phyloP scores from a whole-genome alignment of 805 yeast genomes.

The Candida railenensis region DNA sequence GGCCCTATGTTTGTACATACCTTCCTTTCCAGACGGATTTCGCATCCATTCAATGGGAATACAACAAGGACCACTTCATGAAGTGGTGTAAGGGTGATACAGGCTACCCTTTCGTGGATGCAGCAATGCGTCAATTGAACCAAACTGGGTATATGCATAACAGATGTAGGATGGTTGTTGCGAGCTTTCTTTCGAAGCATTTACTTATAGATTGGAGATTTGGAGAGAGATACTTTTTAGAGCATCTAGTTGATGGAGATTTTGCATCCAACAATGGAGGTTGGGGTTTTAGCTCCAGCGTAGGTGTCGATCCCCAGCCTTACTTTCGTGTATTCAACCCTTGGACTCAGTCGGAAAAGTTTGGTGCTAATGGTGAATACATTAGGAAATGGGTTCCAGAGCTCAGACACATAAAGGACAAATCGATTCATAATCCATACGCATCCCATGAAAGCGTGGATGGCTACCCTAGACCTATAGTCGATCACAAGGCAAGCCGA shows the following conservation, averaged over 20 bases:
- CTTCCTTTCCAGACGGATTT: conserved; percentile 47
- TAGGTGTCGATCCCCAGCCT: conserved; percentile 57
- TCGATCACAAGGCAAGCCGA: conserved; percentile 39
- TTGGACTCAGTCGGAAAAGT: conserved; percentile 46
- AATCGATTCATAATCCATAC: conserved; percentile 36
- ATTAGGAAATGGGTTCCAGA: conserved; percentile 54
- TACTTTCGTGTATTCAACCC: conserved; percentile 58
- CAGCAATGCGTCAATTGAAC: conserved; percentile 52
- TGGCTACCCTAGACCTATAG: conserved; percentile 43
- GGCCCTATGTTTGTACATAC: conserved; percentile 54
- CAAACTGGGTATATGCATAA: conserved; percentile 56
- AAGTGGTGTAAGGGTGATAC: conserved; percentile 56
- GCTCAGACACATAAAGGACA: conserved; percentile 26
- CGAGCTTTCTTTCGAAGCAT: conserved; percentile 51
- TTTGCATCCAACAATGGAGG: conserved; percentile 56
- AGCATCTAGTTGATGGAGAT: conserved; percentile 51
- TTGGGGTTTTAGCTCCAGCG: conserved; percentile 55
- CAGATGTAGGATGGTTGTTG: conserved; percentile 53
- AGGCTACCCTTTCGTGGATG: conserved; percentile 58
- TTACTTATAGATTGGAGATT: conserved; percentile 53
- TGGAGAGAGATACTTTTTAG: conserved; percentile 53
- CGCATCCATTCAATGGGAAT: conserved; percentile 42
- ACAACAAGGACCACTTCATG: conserved; percentile 38
- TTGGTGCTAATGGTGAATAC: conserved; percentile 46
- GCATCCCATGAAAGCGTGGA: conserved; percentile 22